Evolutionary conservation across 495 filamentous ascomycete genomes (phyloP), one percentile per base, ranked within the genome.

Genomic region (Margaritispora aquatica): DNA sequence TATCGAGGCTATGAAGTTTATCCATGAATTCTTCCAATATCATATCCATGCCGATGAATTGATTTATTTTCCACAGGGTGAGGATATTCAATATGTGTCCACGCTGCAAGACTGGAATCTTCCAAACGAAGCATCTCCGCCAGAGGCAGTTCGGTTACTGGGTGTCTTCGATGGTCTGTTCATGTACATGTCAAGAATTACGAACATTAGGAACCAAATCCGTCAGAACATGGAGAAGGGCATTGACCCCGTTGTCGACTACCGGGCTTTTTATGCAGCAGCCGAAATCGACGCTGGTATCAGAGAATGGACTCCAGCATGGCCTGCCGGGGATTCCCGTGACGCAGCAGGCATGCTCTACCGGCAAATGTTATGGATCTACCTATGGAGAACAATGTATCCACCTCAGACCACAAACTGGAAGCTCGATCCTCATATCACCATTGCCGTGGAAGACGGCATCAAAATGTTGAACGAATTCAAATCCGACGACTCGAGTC

Each of bases 21-120:
- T 96, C 63, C 81, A 89, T 70, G 92, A 96, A 70, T 95, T 96
- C 76, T 95, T 96, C 74, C 87, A 90, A 70, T 96, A 95, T 65
- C 89, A 95, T 72, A 88, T 92, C 63, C 84, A 89, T 57, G 88
- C 86, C 26, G 89, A 89, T 66, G 86, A 92, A 38, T 77, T 96
- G 54, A 90, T 92, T 26, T 20, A 82, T 84, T 65, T 77, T 76
- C 60, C 52, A 36, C 48, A 58, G 44, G 54, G 44, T 22, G 59
- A 38, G 1, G 21, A 53, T 26, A 41, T 47, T n/a, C 60, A 49
- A 27, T 38, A 55, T 31, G 44, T 62, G 22, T 38, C 57, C 24
- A 57, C 52, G 3, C 22, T 22, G 9, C 63, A 68, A 26, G 83
- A 85, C 53, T 82, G 87, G 71, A 76, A 80, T 7, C 76, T 88